Percentiles rank a stretch among this genome's conserved stretches.
phyloP scores from a whole-genome alignment of 768 basidiomycete genomes.

The Mycena metata region DNA sequence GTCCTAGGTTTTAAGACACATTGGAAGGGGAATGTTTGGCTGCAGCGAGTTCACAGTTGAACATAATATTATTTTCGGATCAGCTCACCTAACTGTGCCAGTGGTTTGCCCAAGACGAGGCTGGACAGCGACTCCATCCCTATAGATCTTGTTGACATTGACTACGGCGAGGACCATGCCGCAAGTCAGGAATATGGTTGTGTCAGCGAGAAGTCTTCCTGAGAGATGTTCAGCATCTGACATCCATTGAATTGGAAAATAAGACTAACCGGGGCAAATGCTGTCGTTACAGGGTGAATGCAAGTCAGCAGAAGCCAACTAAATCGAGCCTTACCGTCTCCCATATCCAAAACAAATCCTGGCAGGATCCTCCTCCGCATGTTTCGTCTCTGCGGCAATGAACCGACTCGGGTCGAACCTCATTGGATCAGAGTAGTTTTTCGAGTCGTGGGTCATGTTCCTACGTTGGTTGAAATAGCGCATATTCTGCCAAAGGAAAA shows the following conservation, averaged over 20 bases:
- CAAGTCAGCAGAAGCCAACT: not conserved
- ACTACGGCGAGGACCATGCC: constrained; percentile 44
- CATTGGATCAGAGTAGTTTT: constrained; percentile 37
- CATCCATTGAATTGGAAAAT: not conserved
- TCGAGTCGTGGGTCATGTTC: constrained; percentile 43
- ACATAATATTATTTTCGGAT: not conserved
- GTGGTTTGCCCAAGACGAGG: constrained; percentile 48
- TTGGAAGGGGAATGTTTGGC: constrained; percentile 14
- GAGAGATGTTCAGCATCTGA: not conserved
- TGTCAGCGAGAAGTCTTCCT: constrained; percentile 45
- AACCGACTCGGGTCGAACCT: constrained; percentile 42
- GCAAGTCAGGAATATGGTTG: constrained; percentile 41
- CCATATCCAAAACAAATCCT: constrained; percentile 62
- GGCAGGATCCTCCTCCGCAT: constrained; percentile 51
- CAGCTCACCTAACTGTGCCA: constrained; percentile 52
- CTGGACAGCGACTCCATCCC: constrained; percentile 34
- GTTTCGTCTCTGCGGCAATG: constrained; percentile 6
- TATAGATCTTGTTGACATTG: constrained; percentile 37
- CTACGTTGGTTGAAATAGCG: constrained; percentile 16
- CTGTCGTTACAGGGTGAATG: not conserved
- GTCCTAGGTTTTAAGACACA: not conserved
- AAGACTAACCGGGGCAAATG: constrained; percentile 14
- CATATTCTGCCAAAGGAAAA: not conserved
- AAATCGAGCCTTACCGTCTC: constrained; percentile 44
- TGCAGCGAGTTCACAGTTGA: not conserved